Conservation (phyloP, 2,329 filamentous ascomycete species). For the Magnaporthales sp. region DNA sequence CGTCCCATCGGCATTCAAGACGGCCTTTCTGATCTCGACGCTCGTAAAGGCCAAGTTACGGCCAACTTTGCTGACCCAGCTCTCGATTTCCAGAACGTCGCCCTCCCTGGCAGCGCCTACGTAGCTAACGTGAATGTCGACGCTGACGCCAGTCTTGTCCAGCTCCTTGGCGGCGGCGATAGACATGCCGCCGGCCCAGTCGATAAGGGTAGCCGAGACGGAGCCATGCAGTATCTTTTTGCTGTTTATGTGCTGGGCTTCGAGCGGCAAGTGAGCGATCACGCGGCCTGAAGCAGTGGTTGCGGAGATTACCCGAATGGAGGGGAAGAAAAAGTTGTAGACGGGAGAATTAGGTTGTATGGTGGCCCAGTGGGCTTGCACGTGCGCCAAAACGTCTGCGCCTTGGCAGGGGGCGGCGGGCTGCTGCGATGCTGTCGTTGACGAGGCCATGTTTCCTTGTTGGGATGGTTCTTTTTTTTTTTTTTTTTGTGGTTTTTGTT, state of each 20-base stretch:
- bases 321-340: constrained; percentile 42
- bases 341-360: constrained; percentile 39
- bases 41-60: constrained; percentile 60
- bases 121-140: constrained; percentile 69
- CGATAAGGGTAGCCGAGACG: constrained; percentile 61
- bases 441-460: neutral
- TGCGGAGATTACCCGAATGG: constrained; percentile 34
- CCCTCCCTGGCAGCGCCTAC: constrained; percentile 53
- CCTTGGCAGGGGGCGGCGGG: neutral
- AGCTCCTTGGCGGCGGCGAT: constrained; percentile 57
- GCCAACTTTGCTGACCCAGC: constrained; percentile 57
- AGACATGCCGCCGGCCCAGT: constrained; percentile 66
- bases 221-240: constrained; percentile 61
- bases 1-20: constrained; percentile 11
- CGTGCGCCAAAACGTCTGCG: constrained; percentile 13
- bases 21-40: constrained; percentile 54
- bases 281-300: constrained; percentile 30
- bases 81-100: constrained; percentile 61
- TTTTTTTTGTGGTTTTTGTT: too few species aligned
- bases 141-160: constrained; percentile 57
- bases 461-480: neutral
- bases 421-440: constrained; percentile 1
- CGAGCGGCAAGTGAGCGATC: constrained; percentile 37
- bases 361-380: constrained; percentile 21
- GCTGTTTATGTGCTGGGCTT: constrained; percentile 55